Conservation (phyloP, 371 early-diverging fungal species). For the Mucor indicus region DNA sequence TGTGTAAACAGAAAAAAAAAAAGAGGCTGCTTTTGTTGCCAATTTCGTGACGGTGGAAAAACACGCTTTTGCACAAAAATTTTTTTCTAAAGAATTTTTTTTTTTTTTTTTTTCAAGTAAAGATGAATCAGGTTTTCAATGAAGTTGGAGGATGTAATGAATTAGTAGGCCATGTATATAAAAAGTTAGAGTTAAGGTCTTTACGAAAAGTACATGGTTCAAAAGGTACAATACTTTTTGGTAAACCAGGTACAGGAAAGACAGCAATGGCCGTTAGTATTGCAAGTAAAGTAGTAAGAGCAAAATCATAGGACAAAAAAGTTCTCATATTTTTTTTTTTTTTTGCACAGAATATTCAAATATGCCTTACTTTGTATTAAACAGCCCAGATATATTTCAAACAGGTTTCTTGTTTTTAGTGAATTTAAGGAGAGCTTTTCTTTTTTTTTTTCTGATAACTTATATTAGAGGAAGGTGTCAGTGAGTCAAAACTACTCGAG, state of each 20-base stretch:
- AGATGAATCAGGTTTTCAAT: slow-evolving; percentile 16
- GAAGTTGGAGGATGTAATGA: slow-evolving; percentile 46
- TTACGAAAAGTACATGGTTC: slow-evolving; percentile 20
- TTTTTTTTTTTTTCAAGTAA: background rate
- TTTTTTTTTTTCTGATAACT: background rate
- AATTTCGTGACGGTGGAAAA: no score
- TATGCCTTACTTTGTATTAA: slow-evolving; percentile 55
- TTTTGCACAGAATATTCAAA: slow-evolving; percentile 34
- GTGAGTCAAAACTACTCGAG: slow-evolving; percentile 41
- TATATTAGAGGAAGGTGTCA: slow-evolving; percentile 55
- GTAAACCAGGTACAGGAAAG: slow-evolving; percentile 68
- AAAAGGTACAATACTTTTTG: slow-evolving; percentile 52
- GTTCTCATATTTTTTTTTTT: background rate
- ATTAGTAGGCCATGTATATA: slow-evolving; percentile 26
- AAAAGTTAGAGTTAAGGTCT: slow-evolving; percentile 15
- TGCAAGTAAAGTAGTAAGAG: slow-evolving; percentile 35
- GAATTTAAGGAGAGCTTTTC: background rate
- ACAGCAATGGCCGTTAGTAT: slow-evolving; percentile 53
- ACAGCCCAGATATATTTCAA: slow-evolving; percentile 72
- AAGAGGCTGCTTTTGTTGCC: no score
- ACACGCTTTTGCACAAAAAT: background rate
- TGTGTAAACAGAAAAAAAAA: no score
- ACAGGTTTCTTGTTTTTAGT: slow-evolving; percentile 44
- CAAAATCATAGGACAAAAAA: background rate
- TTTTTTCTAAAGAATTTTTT: background rate